Percentiles rank a stretch among this genome's conserved stretches.
phyloP scores from a whole-genome alignment of 768 basidiomycete genomes.

The Cystobasidium tubakii region DNA sequence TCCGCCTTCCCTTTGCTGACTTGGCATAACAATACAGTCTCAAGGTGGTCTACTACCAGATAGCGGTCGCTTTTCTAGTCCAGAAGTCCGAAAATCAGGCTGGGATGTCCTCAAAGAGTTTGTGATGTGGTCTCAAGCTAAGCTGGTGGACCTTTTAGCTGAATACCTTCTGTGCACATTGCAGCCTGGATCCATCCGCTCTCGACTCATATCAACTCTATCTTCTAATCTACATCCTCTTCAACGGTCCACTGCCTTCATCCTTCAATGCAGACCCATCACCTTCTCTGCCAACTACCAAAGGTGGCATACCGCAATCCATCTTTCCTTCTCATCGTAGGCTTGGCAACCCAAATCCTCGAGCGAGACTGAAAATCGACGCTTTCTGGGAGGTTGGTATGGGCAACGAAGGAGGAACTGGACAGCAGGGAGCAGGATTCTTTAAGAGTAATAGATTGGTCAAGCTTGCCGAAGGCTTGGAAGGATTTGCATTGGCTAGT shows the following conservation, averaged over 20 bases:
- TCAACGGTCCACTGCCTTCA: constrained; percentile 68
- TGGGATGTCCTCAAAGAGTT: constrained; percentile 81
- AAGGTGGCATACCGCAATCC: constrained; percentile 66
- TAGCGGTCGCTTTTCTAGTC: constrained; percentile 61
- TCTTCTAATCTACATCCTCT: constrained; percentile 73
- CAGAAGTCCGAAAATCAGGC: constrained; percentile 81
- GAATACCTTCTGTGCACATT: constrained; percentile 12
- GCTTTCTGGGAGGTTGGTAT: constrained; percentile 74
- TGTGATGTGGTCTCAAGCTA: constrained; percentile 39
- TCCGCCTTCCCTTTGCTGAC: not conserved
- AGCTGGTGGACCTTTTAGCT: too few species aligned
- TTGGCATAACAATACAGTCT: too few species aligned
- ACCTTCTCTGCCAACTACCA: constrained; percentile 62
- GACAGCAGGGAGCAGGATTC: constrained; percentile 58
- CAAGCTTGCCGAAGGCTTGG: constrained; percentile 74
- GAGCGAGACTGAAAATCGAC: constrained; percentile 67
- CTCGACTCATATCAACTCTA: constrained; percentile 85
- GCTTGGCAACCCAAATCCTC: constrained; percentile 81
- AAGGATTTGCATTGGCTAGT: constrained; percentile 71
- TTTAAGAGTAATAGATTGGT: constrained; percentile 76
- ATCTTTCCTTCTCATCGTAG: constrained; percentile 78
- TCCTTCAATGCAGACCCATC: constrained; percentile 55
- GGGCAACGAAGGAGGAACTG: constrained; percentile 58
- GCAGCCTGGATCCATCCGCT: constrained; percentile 57
- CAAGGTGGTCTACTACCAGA: constrained; percentile 63